Base-by-base conservation (phyloP, 352 stramenopile species). In the Globisporangium barbulae region DNA sequence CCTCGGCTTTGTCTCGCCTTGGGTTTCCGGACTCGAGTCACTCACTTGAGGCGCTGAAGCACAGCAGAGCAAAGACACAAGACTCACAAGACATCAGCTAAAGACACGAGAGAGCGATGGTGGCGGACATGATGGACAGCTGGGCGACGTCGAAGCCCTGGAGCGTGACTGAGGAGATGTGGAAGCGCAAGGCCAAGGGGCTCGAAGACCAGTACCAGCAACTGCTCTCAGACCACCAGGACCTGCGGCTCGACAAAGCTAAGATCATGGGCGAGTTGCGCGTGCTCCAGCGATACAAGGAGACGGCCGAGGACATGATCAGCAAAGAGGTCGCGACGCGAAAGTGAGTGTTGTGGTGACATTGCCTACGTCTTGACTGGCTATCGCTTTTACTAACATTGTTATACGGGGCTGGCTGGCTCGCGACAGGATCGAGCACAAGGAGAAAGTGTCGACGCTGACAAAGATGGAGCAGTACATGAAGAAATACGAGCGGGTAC, bases 401-500 rank as follows among this genome's bases (percentile, higher is more conserved):
- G 31, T 48, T 2, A 37, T 41, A 12, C 15, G 35, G 35, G 12
- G 35, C 35, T 41, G 35, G 5, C 33, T 42, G 25, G 42, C 7
- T 22, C 15, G 1, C n/a, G 19, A 53, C 55, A 86, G 75, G 55
- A 63, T 81, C 22, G 75, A 87, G 59, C 74, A 91, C 66, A 91
- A 90, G 61, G 83, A 92, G 53, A 87, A 83, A 60, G 67, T 93
- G 21, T 77, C 78, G 4, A 74, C 77, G 3, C 71, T 71, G 1
- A 90, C 76, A 8, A 88, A 88, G 57, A 68, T 93, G 25, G 81
- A 92, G 50, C 85, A 93, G 64, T 91, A 89, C 55, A 77, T 90
- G 59, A 88, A 90, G 59, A 93, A 91, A 54, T 90, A 92, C 53
- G 81, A 94, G 61, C 78, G 84, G 39, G 71, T 78, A 48, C 31